These are phyloP conservation scores for Magnolia officinalis DNA, from an alignment of 164 flowering plant genomes.

Conservation along the genomic window DNA sequence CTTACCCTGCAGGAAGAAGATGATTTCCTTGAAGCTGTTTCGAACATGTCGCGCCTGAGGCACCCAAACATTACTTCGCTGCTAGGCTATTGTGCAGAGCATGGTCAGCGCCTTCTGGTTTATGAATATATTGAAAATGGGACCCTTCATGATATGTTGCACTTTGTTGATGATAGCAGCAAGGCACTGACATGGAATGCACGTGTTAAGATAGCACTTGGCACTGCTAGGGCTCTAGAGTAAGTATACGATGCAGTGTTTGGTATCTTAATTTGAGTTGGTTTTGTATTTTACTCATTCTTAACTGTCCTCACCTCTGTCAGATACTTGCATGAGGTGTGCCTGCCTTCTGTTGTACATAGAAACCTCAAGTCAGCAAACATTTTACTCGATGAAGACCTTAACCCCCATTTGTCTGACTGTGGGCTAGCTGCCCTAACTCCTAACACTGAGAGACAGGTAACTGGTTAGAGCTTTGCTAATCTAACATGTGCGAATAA, in stretches of 20 bases:
- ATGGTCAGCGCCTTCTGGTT: conserved; percentile 88
- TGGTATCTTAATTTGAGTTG: conserved; percentile 3
- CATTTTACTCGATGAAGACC: conserved; percentile 88
- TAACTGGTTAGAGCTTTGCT: conserved; percentile 19
- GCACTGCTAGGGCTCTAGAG: conserved; percentile 96
- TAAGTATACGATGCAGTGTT: conserved; percentile 32
- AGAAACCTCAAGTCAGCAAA: conserved; percentile 97
- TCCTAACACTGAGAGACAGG: conserved; percentile 93
- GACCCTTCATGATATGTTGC: conserved; percentile 84
- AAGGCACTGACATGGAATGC: conserved; percentile 80
- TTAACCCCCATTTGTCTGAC: conserved; percentile 87
- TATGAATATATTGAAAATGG: conserved; percentile 73
- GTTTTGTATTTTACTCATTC: conserved; percentile 3
- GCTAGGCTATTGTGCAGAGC: conserved; percentile 81
- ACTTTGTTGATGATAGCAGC: conserved; percentile 72
- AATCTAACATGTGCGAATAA: neutral
- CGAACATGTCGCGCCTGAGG: conserved; percentile 88
- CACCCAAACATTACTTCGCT: conserved; percentile 75
- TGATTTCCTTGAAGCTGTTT: conserved; percentile 82
- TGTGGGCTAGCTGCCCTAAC: conserved; percentile 89
- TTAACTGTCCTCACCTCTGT: conserved; percentile 1
- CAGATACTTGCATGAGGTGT: conserved; percentile 99
- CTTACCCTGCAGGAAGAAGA: conserved; percentile 89
- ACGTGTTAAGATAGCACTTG: conserved; percentile 82
- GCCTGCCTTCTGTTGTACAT: conserved; percentile 92